Evolutionary conservation across 805 yeast genomes (phyloP).

Genomic region (Yarrowia yakushimensis): DNA sequence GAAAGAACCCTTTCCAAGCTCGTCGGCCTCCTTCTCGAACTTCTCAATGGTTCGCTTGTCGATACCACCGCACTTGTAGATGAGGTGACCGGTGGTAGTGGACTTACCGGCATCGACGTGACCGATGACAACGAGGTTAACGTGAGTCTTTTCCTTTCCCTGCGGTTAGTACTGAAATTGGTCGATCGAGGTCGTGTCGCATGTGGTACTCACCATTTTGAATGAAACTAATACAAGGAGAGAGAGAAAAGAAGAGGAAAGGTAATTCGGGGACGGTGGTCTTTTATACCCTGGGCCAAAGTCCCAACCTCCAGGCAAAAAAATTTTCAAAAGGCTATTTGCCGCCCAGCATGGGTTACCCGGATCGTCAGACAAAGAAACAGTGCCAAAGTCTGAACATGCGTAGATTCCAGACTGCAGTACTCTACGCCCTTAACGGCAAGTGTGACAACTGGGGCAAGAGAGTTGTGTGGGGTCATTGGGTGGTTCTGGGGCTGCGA

Average conservation of each 20-base stretch:
- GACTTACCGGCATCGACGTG: constrained; percentile 99
- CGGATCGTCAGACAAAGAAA: constrained; percentile 26
- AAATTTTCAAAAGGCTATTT: constrained; percentile 25
- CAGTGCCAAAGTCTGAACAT: not conserved
- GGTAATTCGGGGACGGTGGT: constrained; percentile 25
- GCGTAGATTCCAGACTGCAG: constrained; percentile 24
- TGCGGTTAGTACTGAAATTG: constrained; percentile 26
- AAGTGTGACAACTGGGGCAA: not conserved
- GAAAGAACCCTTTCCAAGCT: constrained; percentile 95
- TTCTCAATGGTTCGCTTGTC: constrained; percentile 98
- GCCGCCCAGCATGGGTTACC: constrained; percentile 19
- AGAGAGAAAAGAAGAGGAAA: constrained; percentile 34
- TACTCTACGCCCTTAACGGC: constrained; percentile 16
- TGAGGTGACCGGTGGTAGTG: constrained; percentile 98
- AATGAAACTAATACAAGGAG: constrained; percentile 34
- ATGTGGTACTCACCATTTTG: constrained; percentile 27
- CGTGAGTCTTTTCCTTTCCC: constrained; percentile 97
- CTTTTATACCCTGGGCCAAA: constrained; percentile 27
- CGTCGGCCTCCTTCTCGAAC: constrained; percentile 98
- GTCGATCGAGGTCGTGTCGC: not conserved
- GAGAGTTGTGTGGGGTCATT: not conserved
- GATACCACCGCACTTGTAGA: constrained; percentile 97
- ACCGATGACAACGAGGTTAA: constrained; percentile 99
- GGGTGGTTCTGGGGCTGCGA: not conserved
- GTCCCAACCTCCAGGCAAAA: constrained; percentile 12